Evolutionary conservation across 306 rosid species (phyloP).

Genomic region (Biancaea sappan): DNA sequence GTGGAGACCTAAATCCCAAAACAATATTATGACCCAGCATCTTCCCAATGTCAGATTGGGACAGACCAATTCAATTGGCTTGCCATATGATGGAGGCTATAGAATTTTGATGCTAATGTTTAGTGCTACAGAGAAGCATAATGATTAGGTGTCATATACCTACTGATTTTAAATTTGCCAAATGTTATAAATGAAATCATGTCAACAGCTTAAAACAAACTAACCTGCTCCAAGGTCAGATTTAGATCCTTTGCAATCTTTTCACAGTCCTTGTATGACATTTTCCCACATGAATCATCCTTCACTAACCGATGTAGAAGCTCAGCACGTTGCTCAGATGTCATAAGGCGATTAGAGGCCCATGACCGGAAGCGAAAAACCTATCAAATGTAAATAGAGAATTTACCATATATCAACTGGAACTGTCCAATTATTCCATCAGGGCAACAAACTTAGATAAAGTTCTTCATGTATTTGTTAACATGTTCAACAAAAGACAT

Average conservation of each 20-base stretch:
- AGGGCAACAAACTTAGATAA: not conserved
- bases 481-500: not conserved
- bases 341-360: conserved; percentile 84
- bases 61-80: not conserved
- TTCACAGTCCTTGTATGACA: conserved; percentile 72
- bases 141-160: not conserved
- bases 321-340: conserved; percentile 80
- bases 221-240: conserved; percentile 83
- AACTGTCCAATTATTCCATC: not conserved
- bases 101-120: not conserved
- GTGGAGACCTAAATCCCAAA: not conserved
- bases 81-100: not conserved
- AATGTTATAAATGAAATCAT: conserved; percentile 33
- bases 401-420: not conserved
- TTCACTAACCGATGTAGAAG: conserved; percentile 57
- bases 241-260: conserved; percentile 83
- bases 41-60: not conserved
- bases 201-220: conserved; percentile 35
- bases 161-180: conserved; percentile 18
- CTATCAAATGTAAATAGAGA: conserved; percentile 46
- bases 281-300: conserved; percentile 58
- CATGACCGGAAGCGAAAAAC: conserved; percentile 74
- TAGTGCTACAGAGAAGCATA: not conserved
- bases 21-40: not conserved
- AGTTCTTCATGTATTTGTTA: not conserved